Evolutionary conservation across 768 basidiomycete genomes (phyloP), one percentile per base, ranked within the genome.

Genomic region (Phylloporus arenicola): DNA sequence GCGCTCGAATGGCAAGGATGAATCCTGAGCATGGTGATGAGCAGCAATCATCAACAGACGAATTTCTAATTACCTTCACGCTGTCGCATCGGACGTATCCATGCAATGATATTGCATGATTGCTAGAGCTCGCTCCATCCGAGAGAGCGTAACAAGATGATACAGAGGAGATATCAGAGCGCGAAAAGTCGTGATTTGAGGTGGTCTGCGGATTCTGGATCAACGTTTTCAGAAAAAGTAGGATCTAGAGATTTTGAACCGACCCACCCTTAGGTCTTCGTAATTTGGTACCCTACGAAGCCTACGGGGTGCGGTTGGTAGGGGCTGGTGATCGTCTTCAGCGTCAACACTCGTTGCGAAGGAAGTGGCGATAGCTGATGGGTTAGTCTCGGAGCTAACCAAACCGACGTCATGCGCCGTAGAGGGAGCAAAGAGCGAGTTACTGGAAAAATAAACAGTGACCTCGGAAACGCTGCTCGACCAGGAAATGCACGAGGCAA

Each of bases 271-370:
- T 30, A 62, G 19, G 42, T 64, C 51, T 29, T 62, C 59, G 42
- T 54, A 52, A 24, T 16, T 43, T 33, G 43, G 48, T 1, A 64
- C 51, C 30, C 54, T 58, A 41, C 59, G 59, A 43, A 62, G 62
- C 45, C 37, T 22, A 34, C 44, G 52, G 19, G 25, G 35, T 24
- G 29, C 16, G 10, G 12, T 22, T 1, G 46, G 33, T 17, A 37
- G 51, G 14, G 22, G 39, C 16, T n/a, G 45, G 22, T 8, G 25
- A 37, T 12, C 45, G 8, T 56, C 50, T 17, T 44, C 51, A 9
- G 43, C 39, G 20, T 57, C 49, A 8, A 63, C 41, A n/a, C 54
- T 64, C 31, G 62, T 64, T 33, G 47, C 57, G 3, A 59, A 44
- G 24, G 62, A 63, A 37, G 59, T 53, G 24, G 45, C 27, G 13